These are phyloP conservation scores for Trypanosoma cruzi DNA, from an alignment of 208 protist species.

Conservation along the genomic window DNA sequence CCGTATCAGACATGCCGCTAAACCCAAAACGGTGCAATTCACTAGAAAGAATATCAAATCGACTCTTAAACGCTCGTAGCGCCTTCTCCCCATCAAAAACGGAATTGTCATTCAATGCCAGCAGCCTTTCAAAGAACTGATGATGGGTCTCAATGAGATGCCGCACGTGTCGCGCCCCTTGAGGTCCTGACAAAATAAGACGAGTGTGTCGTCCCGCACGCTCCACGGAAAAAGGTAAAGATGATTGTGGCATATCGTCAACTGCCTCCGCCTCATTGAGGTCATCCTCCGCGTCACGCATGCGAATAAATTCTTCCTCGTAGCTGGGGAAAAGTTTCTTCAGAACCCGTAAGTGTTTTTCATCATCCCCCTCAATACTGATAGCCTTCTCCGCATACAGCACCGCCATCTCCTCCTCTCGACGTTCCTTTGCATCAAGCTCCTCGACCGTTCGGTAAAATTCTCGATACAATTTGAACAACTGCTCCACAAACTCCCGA, in stretches of 20 bases:
- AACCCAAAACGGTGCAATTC: slow-evolving; percentile 46
- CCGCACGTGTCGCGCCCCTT: slow-evolving; percentile 64
- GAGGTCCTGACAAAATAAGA: slow-evolving; percentile 69
- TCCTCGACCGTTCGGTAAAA: slow-evolving; percentile 71
- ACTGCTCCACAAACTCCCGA: slow-evolving; percentile 56
- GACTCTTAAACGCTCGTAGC: slow-evolving; percentile 46
- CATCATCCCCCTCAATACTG: slow-evolving; percentile 93
- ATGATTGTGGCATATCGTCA: background rate
- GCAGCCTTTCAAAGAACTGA: slow-evolving; percentile 68
- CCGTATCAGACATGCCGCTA: slow-evolving; percentile 6
- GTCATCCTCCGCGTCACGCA: slow-evolving; percentile 39
- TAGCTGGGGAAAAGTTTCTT: slow-evolving; percentile 94
- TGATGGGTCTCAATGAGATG: slow-evolving; percentile 71
- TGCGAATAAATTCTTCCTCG: slow-evolving; percentile 83
- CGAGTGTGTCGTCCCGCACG: slow-evolving; percentile 69
- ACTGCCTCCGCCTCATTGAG: slow-evolving; percentile 26
- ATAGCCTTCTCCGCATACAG: slow-evolving; percentile 92
- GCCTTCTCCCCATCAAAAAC: slow-evolving; percentile 29
- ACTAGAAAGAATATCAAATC: slow-evolving; percentile 70
- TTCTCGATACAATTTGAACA: slow-evolving; percentile 68
- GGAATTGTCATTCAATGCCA: slow-evolving; percentile 29
- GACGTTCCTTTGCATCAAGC: slow-evolving; percentile 77
- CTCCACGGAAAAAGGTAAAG: slow-evolving; percentile 4
- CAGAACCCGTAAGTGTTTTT: slow-evolving; percentile 85
- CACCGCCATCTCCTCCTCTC: slow-evolving; percentile 81